Evolutionary conservation across 768 basidiomycete species (phyloP).

Genomic region (Cantharellus anzutake): DNA sequence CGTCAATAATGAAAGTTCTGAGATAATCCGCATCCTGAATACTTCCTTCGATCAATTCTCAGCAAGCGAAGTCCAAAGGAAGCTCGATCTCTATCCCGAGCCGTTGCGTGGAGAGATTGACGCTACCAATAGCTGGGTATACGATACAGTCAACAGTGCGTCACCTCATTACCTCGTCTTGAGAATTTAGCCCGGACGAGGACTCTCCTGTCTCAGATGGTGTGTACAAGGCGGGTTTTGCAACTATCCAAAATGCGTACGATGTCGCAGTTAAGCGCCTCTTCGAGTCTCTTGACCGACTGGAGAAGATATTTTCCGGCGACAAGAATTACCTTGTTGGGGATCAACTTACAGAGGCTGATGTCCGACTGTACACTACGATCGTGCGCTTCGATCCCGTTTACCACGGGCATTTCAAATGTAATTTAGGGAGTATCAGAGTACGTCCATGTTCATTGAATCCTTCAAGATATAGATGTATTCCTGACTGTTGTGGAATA

Average conservation of each 20-base stretch:
- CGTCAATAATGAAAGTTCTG: slow-evolving; percentile 90
- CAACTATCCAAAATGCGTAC: slow-evolving; percentile 64
- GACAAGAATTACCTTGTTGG: slow-evolving; percentile 67
- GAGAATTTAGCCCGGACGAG: not conserved
- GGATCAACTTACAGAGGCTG: slow-evolving; percentile 64
- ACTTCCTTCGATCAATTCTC: slow-evolving; percentile 59
- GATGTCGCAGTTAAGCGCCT: slow-evolving; percentile 52
- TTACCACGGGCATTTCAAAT: slow-evolving; percentile 82
- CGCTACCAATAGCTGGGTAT: slow-evolving; percentile 68
- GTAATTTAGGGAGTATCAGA: slow-evolving; percentile 7
- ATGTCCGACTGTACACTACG: slow-evolving; percentile 81
- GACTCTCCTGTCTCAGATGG: slow-evolving; percentile 30
- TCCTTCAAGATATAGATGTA: not conserved
- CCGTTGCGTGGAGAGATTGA: slow-evolving; percentile 60
- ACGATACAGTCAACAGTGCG: slow-evolving; percentile 68
- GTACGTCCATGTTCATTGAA: not conserved
- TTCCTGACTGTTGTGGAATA: not conserved
- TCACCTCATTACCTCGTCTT: slow-evolving; percentile 4
- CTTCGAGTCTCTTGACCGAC: slow-evolving; percentile 60
- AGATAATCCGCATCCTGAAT: slow-evolving; percentile 92
- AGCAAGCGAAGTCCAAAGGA: slow-evolving; percentile 30
- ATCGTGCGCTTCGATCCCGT: slow-evolving; percentile 84
- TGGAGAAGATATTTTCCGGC: slow-evolving; percentile 53
- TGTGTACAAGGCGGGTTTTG: slow-evolving; percentile 83
- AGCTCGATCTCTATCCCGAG: slow-evolving; percentile 57